These are phyloP conservation scores for Monilinia polystroma DNA, from an alignment of 2,329 filamentous ascomycete species.

Conservation along the genomic window DNA sequence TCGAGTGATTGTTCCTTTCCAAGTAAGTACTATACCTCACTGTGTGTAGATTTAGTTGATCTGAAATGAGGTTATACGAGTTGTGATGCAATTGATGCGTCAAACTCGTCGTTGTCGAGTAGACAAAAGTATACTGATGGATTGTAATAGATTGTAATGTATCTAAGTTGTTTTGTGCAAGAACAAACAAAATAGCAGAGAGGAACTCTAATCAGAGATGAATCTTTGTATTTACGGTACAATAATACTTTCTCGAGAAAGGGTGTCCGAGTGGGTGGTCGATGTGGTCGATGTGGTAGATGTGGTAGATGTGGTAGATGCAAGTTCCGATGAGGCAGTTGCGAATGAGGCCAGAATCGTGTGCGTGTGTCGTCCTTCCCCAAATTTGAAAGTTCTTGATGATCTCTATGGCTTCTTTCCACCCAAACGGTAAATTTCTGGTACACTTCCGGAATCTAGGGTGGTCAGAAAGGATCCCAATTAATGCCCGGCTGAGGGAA, in stretches of 20 bases:
- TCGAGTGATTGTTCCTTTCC: constrained; percentile 6
- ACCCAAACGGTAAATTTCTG: constrained; percentile 15
- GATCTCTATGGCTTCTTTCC: constrained; percentile 5
- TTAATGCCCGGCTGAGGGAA: constrained; percentile 10
- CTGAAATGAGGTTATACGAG: not conserved
- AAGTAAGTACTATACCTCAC: constrained; percentile 22
- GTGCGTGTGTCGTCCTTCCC: constrained; percentile 7
- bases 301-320: not conserved
- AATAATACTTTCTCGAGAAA: constrained; percentile 1
- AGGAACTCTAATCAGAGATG: constrained; percentile 6
- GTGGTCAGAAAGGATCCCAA: constrained; percentile 4
- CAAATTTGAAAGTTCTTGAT: constrained; percentile 4
- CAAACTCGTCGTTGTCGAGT: constrained; percentile 7
- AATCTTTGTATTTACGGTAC: not conserved
- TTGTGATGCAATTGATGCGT: constrained; percentile 7
- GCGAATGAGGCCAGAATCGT: constrained; percentile 7
- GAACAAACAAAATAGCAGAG: constrained; percentile 4
- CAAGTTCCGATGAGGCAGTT: constrained; percentile 16
- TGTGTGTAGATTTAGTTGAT: constrained; percentile 15
- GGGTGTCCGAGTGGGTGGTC: not conserved
- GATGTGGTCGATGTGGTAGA: not conserved
- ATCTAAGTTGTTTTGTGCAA: not conserved
- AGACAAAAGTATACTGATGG: constrained; percentile 1
- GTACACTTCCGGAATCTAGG: constrained; percentile 12
- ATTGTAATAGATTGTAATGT: not conserved